A percentile compares a stretch with the other conserved stretches of the same genome.
phyloP scores from a whole-genome alignment of 371 early-diverging fungal species.

The Rhizopus sp. region DNA sequence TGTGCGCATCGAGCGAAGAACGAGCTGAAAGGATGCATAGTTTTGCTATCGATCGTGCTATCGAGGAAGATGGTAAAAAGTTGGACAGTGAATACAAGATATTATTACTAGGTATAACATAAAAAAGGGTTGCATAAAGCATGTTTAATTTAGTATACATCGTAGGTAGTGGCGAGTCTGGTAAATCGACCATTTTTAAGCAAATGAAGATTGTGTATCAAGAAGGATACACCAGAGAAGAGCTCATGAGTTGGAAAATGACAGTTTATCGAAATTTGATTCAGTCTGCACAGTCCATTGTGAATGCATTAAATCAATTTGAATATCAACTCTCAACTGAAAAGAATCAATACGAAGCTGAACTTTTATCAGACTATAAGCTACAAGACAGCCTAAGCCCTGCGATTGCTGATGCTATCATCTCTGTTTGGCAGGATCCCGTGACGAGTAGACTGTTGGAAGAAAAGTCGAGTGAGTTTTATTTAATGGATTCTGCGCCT shows the following conservation, averaged over 20 bases:
- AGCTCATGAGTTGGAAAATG: constrained; percentile 72
- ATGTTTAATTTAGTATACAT: neutral
- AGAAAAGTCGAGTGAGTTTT: constrained; percentile 67
- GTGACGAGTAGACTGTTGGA: constrained; percentile 58
- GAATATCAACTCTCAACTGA: constrained; percentile 51
- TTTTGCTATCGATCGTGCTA: constrained; percentile 57
- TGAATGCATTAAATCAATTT: constrained; percentile 62
- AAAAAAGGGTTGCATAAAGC: neutral
- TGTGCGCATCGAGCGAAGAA: constrained; percentile 70
- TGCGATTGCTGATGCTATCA: constrained; percentile 60
- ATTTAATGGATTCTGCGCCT: constrained; percentile 81
- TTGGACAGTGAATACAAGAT: constrained; percentile 71
- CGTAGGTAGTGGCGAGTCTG: constrained; percentile 85
- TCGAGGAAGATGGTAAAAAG: constrained; percentile 68
- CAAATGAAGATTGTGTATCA: constrained; percentile 95
- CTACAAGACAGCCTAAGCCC: constrained; percentile 35
- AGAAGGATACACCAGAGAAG: constrained; percentile 81
- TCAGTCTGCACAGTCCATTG: constrained; percentile 69
- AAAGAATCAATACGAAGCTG: constrained; percentile 35
- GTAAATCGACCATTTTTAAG: constrained; percentile 91
- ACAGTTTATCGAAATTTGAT: constrained; percentile 83
- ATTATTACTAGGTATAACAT: constrained; percentile 62
- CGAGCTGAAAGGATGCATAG: constrained; percentile 56
- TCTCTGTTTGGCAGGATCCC: constrained; percentile 70
- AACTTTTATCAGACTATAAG: constrained; percentile 19